Base-by-base conservation (phyloP, 495 filamentous ascomycete species). In the Pseudoneurospora amorphoporcata region DNA sequence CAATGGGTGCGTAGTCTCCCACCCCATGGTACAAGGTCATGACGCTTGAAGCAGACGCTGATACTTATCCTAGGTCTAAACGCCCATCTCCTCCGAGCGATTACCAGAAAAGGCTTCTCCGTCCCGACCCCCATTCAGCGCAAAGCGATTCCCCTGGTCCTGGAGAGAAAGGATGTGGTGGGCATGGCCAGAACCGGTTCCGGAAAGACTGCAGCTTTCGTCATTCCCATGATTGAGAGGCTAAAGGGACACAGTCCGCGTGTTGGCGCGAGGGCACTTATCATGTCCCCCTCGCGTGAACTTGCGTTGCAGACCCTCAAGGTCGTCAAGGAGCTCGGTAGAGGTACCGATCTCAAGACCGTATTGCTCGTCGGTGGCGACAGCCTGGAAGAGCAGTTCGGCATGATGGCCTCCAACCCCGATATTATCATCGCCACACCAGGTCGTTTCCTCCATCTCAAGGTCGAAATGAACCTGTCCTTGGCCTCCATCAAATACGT, bases 111-210 rank as follows among this genome's bases (percentile, higher is more conserved):
- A 82, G 95, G 95, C 38, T 99, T 97, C 82, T 92, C 91, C 2
- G 92, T 98, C 3, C 95, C 95, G 0, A 99, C 95, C 5, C 95
- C 95, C 0, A 98, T 99, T 80, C 95, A 99, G 84, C 87, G 95
- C 42, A 98, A 98, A 84, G 92, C 95, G 9, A 95, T 99, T 65
- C 95, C 95, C 5, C 85, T 98, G 71, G 86, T 98, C 53, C 85
- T 97, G 78, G 93, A 97, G 61, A 88, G 91, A 70, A 89, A 91
- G 76, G 95, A 99, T 85, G 93, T 99, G 5, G 94, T 98, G 8
- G 95, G 93, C 72, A 99, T 98, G 96, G 95, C 95, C 4, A 87
- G 95, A 69, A 99, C 95, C 23, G 95, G 95, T 79, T 97, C 93
- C 43, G 95, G 95, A 80, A 99, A 99, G 84, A 97, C 94, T 1